phyloP scores from a whole-genome alignment of 139 green algal species.

The Tetraselmis chui region DNA sequence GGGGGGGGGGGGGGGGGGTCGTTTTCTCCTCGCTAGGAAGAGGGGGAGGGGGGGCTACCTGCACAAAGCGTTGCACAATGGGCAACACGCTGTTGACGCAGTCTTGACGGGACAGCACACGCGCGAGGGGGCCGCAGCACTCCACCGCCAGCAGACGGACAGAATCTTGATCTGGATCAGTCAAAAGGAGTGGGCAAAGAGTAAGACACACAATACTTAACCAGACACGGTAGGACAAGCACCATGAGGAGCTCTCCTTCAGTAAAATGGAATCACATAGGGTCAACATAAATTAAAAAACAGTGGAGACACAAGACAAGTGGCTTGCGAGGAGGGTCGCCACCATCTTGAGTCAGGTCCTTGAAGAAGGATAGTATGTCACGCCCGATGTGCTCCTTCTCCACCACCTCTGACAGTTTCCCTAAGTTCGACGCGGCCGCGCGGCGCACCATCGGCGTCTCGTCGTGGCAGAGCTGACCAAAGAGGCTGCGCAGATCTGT shows the following conservation, averaged over 20 bases:
- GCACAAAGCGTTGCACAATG: slow-evolving; percentile 78
- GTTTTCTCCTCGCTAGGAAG: too few species aligned
- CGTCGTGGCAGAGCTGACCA: slow-evolving; percentile 78
- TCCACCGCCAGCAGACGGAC: slow-evolving; percentile 94
- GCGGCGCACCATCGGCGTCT: slow-evolving; percentile 97
- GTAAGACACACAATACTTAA: too few species aligned
- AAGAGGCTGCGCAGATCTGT: slow-evolving; percentile 75
- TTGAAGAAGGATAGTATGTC: slow-evolving; percentile 86
- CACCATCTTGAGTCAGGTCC: slow-evolving; percentile 83
- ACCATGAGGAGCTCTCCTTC: too few species aligned
- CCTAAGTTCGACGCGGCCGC: slow-evolving; percentile 84
- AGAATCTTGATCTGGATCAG: slow-evolving; percentile 93
- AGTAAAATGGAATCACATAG: too few species aligned
- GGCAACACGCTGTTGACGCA: slow-evolving; percentile 67
- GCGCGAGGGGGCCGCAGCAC: slow-evolving; percentile 74
- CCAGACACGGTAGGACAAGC: too few species aligned
- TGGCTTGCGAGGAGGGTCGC: slow-evolving; percentile 3
- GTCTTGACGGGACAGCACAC: slow-evolving; percentile 64
- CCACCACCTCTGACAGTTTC: slow-evolving; percentile 68
- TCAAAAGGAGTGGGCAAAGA: slow-evolving; percentile 9
- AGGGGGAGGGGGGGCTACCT: slow-evolving; percentile 43
- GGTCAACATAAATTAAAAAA: too few species aligned
- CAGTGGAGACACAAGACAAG: too few species aligned
- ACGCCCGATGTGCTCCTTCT: slow-evolving; percentile 62
- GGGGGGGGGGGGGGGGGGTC: too few species aligned